Conservation (phyloP, 352 stramenopile species). For the Pythium rishiriense region DNA sequence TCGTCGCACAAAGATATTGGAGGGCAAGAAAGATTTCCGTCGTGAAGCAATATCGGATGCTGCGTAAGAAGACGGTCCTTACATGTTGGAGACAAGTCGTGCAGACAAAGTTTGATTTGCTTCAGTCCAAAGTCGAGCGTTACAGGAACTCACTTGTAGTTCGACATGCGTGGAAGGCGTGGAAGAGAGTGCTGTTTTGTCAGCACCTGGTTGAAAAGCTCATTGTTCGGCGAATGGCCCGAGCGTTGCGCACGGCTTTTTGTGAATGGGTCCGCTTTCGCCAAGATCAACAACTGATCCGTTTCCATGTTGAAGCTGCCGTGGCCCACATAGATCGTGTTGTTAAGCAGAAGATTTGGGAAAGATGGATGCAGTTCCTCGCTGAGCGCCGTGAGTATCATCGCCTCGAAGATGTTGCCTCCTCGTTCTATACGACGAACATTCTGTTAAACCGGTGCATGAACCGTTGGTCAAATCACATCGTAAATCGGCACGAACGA, state of each 20-base stretch:
- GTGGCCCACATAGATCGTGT: conserved; percentile 14
- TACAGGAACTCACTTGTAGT: background rate
- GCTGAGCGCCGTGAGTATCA: background rate
- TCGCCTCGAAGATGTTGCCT: background rate
- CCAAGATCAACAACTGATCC: conserved; percentile 7
- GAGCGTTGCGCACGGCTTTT: background rate
- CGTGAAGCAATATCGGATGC: background rate
- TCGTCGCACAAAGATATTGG: background rate
- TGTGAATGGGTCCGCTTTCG: background rate
- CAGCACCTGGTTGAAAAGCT: background rate
- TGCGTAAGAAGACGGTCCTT: background rate
- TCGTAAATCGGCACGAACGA: background rate
- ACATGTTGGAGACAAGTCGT: conserved; percentile 3
- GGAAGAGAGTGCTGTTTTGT: background rate
- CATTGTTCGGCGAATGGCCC: background rate
- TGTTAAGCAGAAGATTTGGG: conserved; percentile 16
- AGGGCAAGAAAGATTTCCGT: background rate
- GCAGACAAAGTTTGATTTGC: background rate
- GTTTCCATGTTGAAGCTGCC: conserved; percentile 8
- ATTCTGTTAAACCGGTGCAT: background rate
- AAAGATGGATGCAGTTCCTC: background rate
- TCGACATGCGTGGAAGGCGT: conserved; percentile 7
- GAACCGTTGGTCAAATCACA: background rate
- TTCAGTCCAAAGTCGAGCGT: background rate
- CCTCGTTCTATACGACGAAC: conserved; percentile 1